Base-by-base conservation (phyloP, 495 filamentous ascomycete genomes). In the Penicillium samsonianum region DNA sequence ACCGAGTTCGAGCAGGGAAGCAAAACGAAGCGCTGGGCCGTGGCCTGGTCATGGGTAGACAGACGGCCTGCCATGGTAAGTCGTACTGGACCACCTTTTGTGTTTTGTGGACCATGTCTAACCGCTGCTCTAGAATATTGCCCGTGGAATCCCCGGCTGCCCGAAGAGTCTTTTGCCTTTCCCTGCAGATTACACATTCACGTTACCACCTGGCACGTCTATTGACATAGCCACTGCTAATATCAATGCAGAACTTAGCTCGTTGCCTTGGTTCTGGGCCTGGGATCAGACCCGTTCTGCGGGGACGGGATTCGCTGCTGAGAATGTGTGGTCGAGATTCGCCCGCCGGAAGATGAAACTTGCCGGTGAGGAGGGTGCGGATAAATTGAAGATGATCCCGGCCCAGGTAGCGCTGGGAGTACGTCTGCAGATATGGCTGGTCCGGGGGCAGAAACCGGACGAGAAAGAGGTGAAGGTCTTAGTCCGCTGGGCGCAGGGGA, bases 11-110 rank as follows among this genome's bases (percentile, higher is more conserved):
- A 90, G 1, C 89, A 94, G 59, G 92, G 92, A 0, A 84, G 73
- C 33, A 86, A 85, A 65, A 98, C 94, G 19, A 84, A 86, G 46
- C 75, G 94, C 19, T 98, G 94, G 94, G 90, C 83, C 9, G 71
- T 97, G 28, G 94, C 80, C 0, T 98, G 94, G 94, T 92, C 88
- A 51, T 97, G 88, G 75, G 76, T 79, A 4, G 80, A 83, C 49
- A 74, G 80, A 61, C 78, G 93, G 50, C 91, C 93, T 25, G 73
- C 72, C 20, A 77, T 81, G 73, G 84, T 84, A 73, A 49, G 74
- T 62, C 26, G 7, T 23, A 42, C 43, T 20, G 12, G 2, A 40
- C 1, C 16, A 26, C 0, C 0, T 37, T 31, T 20, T n/a, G 25
- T 12, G 20, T 8, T 3, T 8, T 19, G 12, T 55, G 6, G 0